These are phyloP conservation scores for Brassica incana DNA, from an alignment of 345 rosid species.

Conservation along the genomic window DNA sequence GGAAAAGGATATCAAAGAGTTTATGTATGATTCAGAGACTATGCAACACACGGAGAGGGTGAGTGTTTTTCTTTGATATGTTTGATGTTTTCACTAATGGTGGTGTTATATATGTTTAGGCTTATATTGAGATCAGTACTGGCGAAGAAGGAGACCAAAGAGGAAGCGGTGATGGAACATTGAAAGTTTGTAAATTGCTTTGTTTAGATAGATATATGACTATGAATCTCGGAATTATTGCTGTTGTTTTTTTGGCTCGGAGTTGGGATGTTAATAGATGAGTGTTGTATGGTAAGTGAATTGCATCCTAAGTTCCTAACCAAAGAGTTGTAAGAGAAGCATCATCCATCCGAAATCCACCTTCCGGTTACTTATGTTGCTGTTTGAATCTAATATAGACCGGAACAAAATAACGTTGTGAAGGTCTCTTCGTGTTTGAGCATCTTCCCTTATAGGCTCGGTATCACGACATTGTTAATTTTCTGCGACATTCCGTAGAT, in stretches of 20 bases:
- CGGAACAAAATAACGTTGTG: constrained; percentile 8
- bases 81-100: neutral
- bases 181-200: neutral
- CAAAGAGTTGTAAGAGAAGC: neutral
- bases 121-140: neutral
- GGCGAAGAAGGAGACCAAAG: neutral
- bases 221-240: neutral
- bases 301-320: neutral
- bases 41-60: neutral
- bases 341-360: neutral
- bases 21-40: neutral
- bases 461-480: constrained; percentile 66
- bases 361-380: neutral
- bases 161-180: neutral
- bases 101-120: neutral
- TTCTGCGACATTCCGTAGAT: constrained; percentile 43
- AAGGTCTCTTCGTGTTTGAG: constrained; percentile 45
- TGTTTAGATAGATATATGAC: neutral
- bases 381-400: neutral
- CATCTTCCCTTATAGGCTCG: constrained; percentile 46
- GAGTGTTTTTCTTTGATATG: neutral
- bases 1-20: neutral
- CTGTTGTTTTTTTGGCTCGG: neutral
- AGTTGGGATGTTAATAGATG: neutral
- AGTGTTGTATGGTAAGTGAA: neutral